A percentile compares a stretch with the other conserved stretches of the same genome.
Evolutionary conservation across 768 basidiomycete species (phyloP).

Genomic region (Termitomyces sp.): DNA sequence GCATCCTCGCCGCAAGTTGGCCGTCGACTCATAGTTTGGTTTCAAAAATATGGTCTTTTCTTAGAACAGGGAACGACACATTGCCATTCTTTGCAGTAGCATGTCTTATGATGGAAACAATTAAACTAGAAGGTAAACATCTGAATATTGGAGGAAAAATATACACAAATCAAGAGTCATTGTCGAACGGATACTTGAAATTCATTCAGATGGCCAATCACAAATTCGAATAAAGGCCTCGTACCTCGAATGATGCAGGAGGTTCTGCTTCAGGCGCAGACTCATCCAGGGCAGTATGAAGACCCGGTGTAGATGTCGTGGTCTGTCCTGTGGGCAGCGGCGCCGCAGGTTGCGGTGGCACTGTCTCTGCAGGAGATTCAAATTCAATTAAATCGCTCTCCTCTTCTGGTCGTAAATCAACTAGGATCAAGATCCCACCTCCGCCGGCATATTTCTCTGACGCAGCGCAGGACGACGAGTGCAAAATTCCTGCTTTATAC

Average conservation of each 20-base stretch:
- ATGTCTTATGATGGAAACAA: not conserved
- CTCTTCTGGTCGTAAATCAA: conserved; percentile 66
- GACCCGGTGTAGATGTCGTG: conserved; percentile 29
- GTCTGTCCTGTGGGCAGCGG: conserved; percentile 24
- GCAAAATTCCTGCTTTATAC: conserved; percentile 23
- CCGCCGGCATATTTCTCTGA: conserved; percentile 71
- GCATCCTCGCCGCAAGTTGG: no score
- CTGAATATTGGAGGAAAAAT: conserved; percentile 7
- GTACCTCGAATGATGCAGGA: conserved; percentile 81
- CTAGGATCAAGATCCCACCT: conserved; percentile 82
- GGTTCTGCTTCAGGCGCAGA: conserved; percentile 65
- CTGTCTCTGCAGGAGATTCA: conserved; percentile 28
- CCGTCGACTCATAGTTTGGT: no score
- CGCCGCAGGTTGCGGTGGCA: conserved; percentile 19
- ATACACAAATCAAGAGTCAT: conserved; percentile 31
- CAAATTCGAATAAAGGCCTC: conserved; percentile 18
- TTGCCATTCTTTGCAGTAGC: not conserved
- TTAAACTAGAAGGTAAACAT: not conserved
- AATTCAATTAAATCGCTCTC: conserved; percentile 70
- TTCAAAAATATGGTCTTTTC: no score
- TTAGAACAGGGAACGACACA: not conserved
- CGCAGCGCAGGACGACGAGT: conserved; percentile 22
- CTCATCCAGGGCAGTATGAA: conserved; percentile 68
- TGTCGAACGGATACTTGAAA: conserved; percentile 69
- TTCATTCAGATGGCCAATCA: conserved; percentile 6